These are phyloP conservation scores for Oidium heveae DNA, from an alignment of 2,329 filamentous ascomycete species.

Conservation along the genomic window DNA sequence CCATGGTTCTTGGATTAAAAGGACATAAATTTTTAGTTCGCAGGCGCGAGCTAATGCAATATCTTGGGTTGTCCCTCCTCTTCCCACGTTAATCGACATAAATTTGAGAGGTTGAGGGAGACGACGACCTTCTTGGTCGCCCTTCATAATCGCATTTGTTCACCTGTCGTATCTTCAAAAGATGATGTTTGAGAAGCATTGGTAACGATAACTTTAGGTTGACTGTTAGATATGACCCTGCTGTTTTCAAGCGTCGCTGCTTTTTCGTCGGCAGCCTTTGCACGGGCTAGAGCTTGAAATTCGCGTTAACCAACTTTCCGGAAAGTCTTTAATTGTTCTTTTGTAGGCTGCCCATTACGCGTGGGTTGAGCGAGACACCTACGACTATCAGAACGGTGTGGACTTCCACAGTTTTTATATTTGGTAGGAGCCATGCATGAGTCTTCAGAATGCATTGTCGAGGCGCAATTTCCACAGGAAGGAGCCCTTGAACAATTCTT, in stretches of 20 bases:
- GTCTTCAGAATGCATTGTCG: neutral
- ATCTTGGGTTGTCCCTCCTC: neutral
- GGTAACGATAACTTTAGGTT: no score
- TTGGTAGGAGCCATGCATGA: neutral
- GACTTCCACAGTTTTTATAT: neutral
- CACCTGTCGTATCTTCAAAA: neutral
- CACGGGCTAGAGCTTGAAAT: neutral
- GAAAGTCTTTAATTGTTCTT: neutral
- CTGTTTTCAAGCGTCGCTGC: neutral
- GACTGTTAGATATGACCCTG: no score
- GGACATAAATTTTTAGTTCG: neutral
- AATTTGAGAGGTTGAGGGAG: no score
- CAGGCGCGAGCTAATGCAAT: neutral
- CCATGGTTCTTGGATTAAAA: neutral
- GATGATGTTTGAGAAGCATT: neutral
- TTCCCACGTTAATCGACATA: neutral
- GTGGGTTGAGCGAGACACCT: neutral
- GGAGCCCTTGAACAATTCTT: neutral
- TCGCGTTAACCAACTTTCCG: no score
- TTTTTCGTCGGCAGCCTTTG: neutral
- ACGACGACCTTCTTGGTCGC: neutral
- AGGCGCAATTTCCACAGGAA: neutral
- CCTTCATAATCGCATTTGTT: neutral
- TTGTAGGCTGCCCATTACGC: neutral
- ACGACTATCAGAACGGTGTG: neutral